Evolutionary conservation across 2,329 filamentous ascomycete species (phyloP).

Genomic region (Triangularia setosa): DNA sequence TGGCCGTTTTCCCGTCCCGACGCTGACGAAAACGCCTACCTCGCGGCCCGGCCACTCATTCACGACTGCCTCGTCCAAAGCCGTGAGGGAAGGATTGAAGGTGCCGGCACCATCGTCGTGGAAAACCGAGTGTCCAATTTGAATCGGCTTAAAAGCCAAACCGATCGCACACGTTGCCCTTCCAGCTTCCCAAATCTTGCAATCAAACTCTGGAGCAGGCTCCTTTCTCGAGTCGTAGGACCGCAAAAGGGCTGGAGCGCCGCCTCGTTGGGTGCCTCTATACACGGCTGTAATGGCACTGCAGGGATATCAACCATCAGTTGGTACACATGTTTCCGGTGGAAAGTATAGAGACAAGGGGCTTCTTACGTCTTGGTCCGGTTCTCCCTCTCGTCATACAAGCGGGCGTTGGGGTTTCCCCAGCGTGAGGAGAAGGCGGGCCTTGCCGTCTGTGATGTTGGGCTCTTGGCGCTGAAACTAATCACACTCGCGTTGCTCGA

Average conservation of each 20-base stretch:
- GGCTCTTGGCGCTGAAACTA: constrained; percentile 71
- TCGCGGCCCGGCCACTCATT: constrained; percentile 96
- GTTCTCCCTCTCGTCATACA: constrained; percentile 85
- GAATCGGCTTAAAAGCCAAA: constrained; percentile 92
- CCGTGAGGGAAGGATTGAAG: constrained; percentile 83
- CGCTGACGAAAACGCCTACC: constrained; percentile 84
- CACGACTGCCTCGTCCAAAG: constrained; percentile 82
- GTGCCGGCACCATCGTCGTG: constrained; percentile 88
- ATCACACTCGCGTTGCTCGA: constrained; percentile 77
- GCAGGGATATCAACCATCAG: constrained; percentile 26
- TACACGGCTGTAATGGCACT: constrained; percentile 90
- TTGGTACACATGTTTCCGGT: background rate
- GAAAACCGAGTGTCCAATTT: constrained; percentile 89
- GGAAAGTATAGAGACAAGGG: background rate
- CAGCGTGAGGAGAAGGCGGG: constrained; percentile 55
- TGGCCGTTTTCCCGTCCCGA: constrained; percentile 87
- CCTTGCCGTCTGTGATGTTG: constrained; percentile 50
- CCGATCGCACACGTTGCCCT: constrained; percentile 90
- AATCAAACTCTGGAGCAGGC: constrained; percentile 84
- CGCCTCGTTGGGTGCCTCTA: constrained; percentile 69
- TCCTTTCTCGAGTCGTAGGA: constrained; percentile 96
- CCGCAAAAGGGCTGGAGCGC: constrained; percentile 69
- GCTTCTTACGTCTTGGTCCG: constrained; percentile 80
- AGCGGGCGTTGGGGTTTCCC: constrained; percentile 76
- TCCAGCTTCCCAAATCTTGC: constrained; percentile 95